Percentiles rank a stretch among this genome's conserved stretches.
These are phyloP conservation scores for Pyronema omphalodes DNA, from an alignment of 495 filamentous ascomycete species.

Conservation along the genomic window DNA sequence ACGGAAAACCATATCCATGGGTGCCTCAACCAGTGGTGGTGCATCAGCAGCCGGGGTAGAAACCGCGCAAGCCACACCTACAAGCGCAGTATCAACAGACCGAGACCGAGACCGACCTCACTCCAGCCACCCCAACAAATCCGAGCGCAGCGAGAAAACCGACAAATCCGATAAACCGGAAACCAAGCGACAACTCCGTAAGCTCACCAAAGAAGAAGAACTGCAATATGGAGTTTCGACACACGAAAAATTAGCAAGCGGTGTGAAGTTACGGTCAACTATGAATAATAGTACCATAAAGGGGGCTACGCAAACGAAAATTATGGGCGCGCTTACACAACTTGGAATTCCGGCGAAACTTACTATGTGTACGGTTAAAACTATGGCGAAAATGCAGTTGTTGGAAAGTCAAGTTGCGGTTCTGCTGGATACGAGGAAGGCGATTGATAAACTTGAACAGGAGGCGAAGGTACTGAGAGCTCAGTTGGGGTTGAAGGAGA, in stretches of 20 bases:
- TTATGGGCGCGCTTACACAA: slow-evolving; percentile 42
- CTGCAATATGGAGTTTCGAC: slow-evolving; percentile 62
- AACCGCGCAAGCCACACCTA: slow-evolving; percentile 13
- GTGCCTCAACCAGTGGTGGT: slow-evolving; percentile 34
- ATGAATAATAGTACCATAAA: slow-evolving; percentile 20
- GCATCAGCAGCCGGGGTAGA: slow-evolving; percentile 38
- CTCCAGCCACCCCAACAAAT: slow-evolving; percentile 23
- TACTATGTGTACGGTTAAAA: slow-evolving; percentile 66
- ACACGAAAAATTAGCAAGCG: slow-evolving; percentile 60
- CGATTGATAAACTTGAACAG: slow-evolving; percentile 65
- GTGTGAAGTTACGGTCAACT: slow-evolving; percentile 21
- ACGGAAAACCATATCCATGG: slow-evolving; percentile 29
- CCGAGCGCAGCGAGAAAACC: slow-evolving; percentile 36
- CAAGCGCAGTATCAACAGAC: background rate
- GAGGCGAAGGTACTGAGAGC: slow-evolving; percentile 60
- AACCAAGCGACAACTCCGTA: slow-evolving; percentile 22
- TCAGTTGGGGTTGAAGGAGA: slow-evolving; percentile 42
- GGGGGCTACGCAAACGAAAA: slow-evolving; percentile 20
- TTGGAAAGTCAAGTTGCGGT: slow-evolving; percentile 54
- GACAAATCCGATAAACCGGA: no score
- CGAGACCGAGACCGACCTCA: slow-evolving; percentile 15
- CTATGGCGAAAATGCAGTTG: slow-evolving; percentile 63
- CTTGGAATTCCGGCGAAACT: slow-evolving; percentile 61
- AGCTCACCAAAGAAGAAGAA: slow-evolving; percentile 43
- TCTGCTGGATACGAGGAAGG: slow-evolving; percentile 65